Percentiles rank a stretch among this genome's conserved stretches.
Evolutionary conservation across 148 eudicot genomes (phyloP).

Genomic region (Persicaria maculosa): DNA sequence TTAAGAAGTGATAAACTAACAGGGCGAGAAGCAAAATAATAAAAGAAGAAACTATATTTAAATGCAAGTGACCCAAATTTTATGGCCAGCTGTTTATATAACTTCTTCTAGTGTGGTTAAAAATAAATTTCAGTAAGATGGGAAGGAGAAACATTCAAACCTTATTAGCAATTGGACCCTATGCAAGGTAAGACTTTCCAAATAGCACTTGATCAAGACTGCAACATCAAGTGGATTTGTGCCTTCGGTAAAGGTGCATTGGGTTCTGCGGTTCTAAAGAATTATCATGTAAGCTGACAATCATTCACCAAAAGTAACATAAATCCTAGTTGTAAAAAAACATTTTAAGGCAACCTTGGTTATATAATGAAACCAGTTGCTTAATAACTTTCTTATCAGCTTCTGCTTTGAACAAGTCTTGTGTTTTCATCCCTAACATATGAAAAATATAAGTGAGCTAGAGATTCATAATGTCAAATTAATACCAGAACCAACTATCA

Average conservation of each 20-base stretch:
- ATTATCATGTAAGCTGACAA: constrained; percentile 10
- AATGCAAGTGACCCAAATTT: no score
- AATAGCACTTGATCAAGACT: constrained; percentile 73
- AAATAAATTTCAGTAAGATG: no score
- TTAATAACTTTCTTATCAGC: constrained; percentile 75
- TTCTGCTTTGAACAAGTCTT: constrained; percentile 68
- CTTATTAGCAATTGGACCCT: no score
- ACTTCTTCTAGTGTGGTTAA: no score
- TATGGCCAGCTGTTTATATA: no score
- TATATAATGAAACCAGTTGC: constrained; percentile 73
- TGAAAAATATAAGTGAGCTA: neutral
- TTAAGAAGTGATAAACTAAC: no score
- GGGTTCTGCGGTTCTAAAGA: constrained; percentile 41
- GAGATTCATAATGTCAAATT: neutral
- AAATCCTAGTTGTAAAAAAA: neutral
- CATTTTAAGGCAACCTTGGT: constrained; percentile 50
- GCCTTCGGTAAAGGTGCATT: constrained; percentile 66
- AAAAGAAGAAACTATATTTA: no score
- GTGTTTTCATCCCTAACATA: constrained; percentile 61
- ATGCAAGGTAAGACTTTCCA: constrained; percentile 49
- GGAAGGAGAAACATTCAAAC: no score
- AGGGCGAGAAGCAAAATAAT: no score
- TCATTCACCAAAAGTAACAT: constrained; percentile 4
- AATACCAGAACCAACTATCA: neutral
- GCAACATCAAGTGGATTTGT: constrained; percentile 67